These are phyloP conservation scores for Claviceps capensis DNA, from an alignment of 2,329 filamentous ascomycete species.

Conservation along the genomic window DNA sequence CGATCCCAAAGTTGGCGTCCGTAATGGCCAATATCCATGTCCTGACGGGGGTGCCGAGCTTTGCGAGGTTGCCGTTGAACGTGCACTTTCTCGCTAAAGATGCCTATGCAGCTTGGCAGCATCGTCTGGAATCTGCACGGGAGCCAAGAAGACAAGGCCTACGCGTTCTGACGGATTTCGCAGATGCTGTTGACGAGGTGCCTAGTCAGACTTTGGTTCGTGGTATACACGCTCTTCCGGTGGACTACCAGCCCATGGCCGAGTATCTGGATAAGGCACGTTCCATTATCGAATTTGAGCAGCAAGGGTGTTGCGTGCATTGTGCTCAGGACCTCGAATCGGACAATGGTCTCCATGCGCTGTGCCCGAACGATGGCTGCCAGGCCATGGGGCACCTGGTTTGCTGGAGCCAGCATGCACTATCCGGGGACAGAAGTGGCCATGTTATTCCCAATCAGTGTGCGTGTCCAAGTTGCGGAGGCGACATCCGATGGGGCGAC, in stretches of 20 bases:
- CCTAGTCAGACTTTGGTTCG: constrained; percentile 12
- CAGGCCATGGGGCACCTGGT: constrained; percentile 44
- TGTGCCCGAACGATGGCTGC: constrained; percentile 41
- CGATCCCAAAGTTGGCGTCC: constrained; percentile 47
- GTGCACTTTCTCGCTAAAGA: constrained; percentile 66
- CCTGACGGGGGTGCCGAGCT: constrained; percentile 65
- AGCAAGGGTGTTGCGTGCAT: constrained; percentile 39
- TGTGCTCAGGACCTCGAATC: constrained; percentile 33
- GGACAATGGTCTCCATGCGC: constrained; percentile 37
- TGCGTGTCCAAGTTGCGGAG: constrained; percentile 55
- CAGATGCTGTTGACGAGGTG: constrained; percentile 9
- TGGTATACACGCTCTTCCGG: constrained; percentile 39
- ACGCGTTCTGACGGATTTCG: constrained; percentile 43
- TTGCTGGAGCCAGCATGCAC: constrained; percentile 43
- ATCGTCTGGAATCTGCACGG: constrained; percentile 36
- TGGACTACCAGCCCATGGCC: constrained; percentile 42
- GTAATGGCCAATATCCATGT: constrained; percentile 71
- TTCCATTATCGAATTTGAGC: constrained; percentile 40
- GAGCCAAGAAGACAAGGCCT: constrained; percentile 34
- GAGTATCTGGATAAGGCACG: constrained; percentile 41
- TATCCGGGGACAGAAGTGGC: constrained; percentile 22
- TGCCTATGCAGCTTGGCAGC: constrained; percentile 54
- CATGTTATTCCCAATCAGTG: constrained; percentile 55
- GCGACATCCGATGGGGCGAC: constrained; percentile 52
- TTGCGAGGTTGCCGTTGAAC: constrained; percentile 68